Percentiles rank a stretch among this genome's conserved stretches.
phyloP scores from a whole-genome alignment of 1,284 basidiomycete genomes.

The Ceratobasidium sp. region DNA sequence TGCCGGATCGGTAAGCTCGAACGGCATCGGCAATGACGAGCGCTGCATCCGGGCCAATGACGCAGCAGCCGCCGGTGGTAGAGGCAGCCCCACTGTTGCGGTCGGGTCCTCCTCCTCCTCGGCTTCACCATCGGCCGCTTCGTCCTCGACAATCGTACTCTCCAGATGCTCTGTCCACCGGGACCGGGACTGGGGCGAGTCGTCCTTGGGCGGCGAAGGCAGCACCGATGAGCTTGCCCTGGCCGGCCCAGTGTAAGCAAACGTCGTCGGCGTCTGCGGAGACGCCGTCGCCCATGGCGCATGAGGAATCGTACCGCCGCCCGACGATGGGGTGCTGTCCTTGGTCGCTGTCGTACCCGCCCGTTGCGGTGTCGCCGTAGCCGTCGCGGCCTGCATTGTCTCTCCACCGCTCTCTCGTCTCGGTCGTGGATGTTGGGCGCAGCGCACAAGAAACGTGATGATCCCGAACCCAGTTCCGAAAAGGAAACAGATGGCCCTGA shows the following conservation, averaged over 20 bases:
- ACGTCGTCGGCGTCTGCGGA: slow-evolving; percentile 41
- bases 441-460: background rate
- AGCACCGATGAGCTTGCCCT: slow-evolving; percentile 16
- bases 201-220: slow-evolving; percentile 4
- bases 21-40: slow-evolving; percentile 23
- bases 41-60: slow-evolving; percentile 16
- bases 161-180: slow-evolving; percentile 39
- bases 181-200: slow-evolving; percentile 28
- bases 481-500: slow-evolving; percentile 19
- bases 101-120: slow-evolving; percentile 5
- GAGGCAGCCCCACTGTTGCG: background rate
- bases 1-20: slow-evolving; percentile 20
- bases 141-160: slow-evolving; percentile 20
- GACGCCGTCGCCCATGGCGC: background rate
- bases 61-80: slow-evolving; percentile 6
- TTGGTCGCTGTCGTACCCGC: background rate
- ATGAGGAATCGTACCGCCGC: background rate
- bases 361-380: slow-evolving; percentile 30
- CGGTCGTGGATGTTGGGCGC: background rate
- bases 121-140: background rate
- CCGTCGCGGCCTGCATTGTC: background rate
- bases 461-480: slow-evolving; percentile 8
- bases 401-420: background rate
- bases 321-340: slow-evolving; percentile 21
- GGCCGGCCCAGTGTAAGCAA: slow-evolving; percentile 30